Conservation (phyloP, 2,329 filamentous ascomycete genomes). For the Fusarium neocosmosporiellum region DNA sequence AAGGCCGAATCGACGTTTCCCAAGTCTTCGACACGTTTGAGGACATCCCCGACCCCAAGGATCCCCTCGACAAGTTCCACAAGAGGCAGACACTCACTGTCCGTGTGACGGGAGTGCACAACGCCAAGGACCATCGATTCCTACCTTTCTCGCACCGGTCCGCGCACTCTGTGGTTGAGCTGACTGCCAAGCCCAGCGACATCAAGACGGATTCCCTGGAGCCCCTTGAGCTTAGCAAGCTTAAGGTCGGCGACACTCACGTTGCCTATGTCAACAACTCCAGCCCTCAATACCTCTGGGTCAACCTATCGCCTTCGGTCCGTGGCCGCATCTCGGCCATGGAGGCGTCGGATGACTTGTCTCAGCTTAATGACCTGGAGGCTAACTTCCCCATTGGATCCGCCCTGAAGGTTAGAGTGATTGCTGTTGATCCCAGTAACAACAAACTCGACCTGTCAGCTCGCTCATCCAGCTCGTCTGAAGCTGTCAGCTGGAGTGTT, state of each 20-base stretch:
- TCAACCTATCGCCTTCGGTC: slow-evolving; percentile 88
- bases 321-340: slow-evolving; percentile 84
- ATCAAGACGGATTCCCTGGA: slow-evolving; percentile 58
- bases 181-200: slow-evolving; percentile 82
- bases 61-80: slow-evolving; percentile 79
- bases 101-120: slow-evolving; percentile 86
- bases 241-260: slow-evolving; percentile 77
- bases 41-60: slow-evolving; percentile 84
- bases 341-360: slow-evolving; percentile 89
- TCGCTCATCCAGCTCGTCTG: slow-evolving; percentile 63
- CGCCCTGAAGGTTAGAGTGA: slow-evolving; percentile 83
- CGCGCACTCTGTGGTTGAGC: slow-evolving; percentile 85
- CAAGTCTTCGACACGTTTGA: slow-evolving; percentile 91
- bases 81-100: slow-evolving; percentile 78
- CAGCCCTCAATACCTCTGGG: slow-evolving; percentile 83
- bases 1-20: slow-evolving; percentile 93
- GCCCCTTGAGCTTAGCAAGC: slow-evolving; percentile 75
- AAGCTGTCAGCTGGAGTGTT: slow-evolving; percentile 72
- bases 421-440: slow-evolving; percentile 76
- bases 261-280: slow-evolving; percentile 94
- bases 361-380: slow-evolving; percentile 78
- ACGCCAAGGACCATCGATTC: slow-evolving; percentile 90
- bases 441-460: slow-evolving; percentile 88
- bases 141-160: slow-evolving; percentile 89
- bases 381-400: slow-evolving; percentile 91